phyloP scores from a whole-genome alignment of 2,329 filamentous ascomycete genomes.

The Sporothrix pseudoabietina region DNA sequence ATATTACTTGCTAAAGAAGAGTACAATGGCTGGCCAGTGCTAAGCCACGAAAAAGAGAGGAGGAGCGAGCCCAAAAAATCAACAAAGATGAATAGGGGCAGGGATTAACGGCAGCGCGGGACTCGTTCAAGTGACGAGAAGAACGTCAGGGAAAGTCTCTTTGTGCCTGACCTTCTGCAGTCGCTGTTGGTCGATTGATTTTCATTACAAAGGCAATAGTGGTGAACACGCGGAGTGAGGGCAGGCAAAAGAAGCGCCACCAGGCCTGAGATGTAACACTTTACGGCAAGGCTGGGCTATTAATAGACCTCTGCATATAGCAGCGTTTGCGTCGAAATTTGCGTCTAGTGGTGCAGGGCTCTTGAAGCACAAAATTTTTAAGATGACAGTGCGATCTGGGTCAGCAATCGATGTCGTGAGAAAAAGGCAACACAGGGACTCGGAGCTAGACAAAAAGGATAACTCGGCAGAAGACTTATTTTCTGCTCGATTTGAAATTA shows the following conservation, averaged over 20 bases:
- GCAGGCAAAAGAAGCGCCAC: not conserved
- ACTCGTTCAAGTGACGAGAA: not conserved
- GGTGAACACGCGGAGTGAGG: not conserved
- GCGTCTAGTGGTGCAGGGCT: not conserved
- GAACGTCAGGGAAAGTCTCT: not conserved
- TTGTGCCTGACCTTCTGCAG: no score
- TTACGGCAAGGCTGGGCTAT: not conserved
- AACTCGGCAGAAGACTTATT: not conserved
- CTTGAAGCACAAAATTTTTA: not conserved
- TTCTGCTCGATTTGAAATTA: no score
- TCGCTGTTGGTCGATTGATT: no score
- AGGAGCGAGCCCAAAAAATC: not conserved
- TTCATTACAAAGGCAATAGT: not conserved
- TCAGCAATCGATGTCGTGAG: not conserved
- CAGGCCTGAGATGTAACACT: not conserved
- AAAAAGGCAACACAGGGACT: not conserved
- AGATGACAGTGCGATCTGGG: not conserved
- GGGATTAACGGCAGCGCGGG: not conserved
- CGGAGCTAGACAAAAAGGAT: not conserved
- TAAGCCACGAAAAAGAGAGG: not conserved
- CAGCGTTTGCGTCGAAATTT: not conserved
- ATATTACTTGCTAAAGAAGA: not conserved
- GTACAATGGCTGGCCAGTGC: not conserved
- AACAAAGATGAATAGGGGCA: not conserved
- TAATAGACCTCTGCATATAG: no score